These are phyloP conservation scores for Tephrocybe sp. DNA, from an alignment of 768 basidiomycete genomes.

Conservation along the genomic window DNA sequence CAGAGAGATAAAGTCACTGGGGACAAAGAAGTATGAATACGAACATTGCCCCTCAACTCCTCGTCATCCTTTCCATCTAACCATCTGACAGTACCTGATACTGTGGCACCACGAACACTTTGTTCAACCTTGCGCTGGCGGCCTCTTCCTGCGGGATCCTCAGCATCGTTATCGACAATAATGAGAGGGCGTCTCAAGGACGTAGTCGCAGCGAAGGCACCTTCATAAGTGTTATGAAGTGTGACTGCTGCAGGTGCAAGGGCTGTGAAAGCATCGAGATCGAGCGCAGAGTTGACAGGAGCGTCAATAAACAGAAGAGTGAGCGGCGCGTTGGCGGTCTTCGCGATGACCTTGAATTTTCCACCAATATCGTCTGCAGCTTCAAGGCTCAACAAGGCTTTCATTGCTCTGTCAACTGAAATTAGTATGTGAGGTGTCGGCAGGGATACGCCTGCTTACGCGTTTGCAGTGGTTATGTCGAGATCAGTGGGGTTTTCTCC, in stretches of 20 bases:
- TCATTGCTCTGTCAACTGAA: conserved; percentile 5
- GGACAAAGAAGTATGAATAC: conserved; percentile 13
- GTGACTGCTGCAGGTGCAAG: conserved; percentile 9
- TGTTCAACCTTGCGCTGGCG: conserved; percentile 13
- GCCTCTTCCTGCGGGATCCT: conserved; percentile 19
- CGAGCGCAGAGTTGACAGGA: conserved; percentile 14
- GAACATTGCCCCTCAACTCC: conserved; percentile 5
- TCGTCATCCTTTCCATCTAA: conserved; percentile 2
- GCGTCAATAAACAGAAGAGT: conserved; percentile 12
- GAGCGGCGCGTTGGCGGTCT: conserved; percentile 11
- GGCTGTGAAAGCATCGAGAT: conserved; percentile 18
- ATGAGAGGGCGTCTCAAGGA: conserved; percentile 6
- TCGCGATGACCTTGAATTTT: conserved; percentile 13
- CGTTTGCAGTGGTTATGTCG: conserved; percentile 32
- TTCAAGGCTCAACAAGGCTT: conserved; percentile 6
- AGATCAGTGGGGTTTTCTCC: conserved; percentile 22
- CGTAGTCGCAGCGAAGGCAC: conserved; percentile 13
- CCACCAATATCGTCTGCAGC: conserved; percentile 12
- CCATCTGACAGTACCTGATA: conserved; percentile 12
- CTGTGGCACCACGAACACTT: background rate
- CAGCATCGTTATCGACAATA: background rate
- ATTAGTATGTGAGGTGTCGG: background rate
- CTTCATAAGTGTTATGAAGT: conserved; percentile 19
- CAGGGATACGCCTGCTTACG: conserved; percentile 26
- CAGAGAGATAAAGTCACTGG: conserved; percentile 10